Evolutionary conservation across 768 basidiomycete genomes (phyloP).

Genomic region (Podaxis mareebaensis): DNA sequence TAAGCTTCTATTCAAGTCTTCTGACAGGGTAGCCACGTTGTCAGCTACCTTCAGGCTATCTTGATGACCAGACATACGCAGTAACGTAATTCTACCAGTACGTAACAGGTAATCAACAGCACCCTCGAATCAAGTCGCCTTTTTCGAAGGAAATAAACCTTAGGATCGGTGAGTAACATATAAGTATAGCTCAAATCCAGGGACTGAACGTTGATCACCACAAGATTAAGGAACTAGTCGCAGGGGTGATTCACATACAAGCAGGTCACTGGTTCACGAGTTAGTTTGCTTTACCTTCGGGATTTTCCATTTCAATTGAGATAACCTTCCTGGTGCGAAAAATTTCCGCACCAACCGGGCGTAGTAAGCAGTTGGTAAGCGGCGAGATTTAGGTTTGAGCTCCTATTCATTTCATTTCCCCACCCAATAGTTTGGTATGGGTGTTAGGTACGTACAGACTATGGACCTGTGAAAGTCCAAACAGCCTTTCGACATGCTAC

Average conservation of each 20-base stretch:
- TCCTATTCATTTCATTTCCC: not conserved
- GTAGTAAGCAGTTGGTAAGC: not conserved
- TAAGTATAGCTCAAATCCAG: no score
- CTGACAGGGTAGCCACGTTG: no score
- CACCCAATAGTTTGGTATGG: not conserved
- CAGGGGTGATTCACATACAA: not conserved
- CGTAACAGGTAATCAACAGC: no score
- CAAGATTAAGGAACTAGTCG: no score
- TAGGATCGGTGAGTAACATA: no score
- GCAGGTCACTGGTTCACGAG: not conserved
- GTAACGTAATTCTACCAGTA: no score
- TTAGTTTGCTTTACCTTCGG: not conserved
- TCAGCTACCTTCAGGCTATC: no score
- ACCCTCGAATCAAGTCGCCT: no score
- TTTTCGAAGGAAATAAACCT: no score
- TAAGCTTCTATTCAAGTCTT: no score
- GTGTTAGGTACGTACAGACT: not conserved
- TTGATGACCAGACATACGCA: no score
- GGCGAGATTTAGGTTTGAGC: not conserved
- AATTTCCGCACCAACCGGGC: not conserved
- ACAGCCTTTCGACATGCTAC: not conserved
- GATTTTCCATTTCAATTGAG: not conserved
- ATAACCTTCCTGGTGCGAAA: not conserved
- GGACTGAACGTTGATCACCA: no score
- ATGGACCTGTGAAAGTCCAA: not conserved